Evolutionary conservation across 2,329 filamentous ascomycete species (phyloP), one percentile per base, ranked within the genome.

Genomic region (Penicillium palitans): DNA sequence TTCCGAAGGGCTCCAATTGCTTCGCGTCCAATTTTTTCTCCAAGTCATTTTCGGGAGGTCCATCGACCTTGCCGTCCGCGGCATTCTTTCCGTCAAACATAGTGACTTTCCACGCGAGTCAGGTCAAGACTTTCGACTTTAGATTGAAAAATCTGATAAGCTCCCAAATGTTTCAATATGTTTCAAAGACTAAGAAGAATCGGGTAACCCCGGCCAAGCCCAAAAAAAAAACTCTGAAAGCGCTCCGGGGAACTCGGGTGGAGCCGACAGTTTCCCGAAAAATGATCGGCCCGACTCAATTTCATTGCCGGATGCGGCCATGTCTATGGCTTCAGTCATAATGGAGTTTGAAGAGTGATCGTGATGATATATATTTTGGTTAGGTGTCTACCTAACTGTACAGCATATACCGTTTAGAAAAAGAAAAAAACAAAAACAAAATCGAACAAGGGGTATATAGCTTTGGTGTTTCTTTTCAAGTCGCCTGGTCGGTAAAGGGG

Each of bases 1-100:
- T 68, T 3, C 75, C 74, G 61, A 77, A 77, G 0, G 73, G 73
- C 56, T 77, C 75, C 58, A 67, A 25, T 21, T 66, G 53, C 42
- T 57, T 61, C 35, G 63, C 58, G 17, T 60, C 55, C 12, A 63
- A 52, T 21, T 61, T 56, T 44, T 66, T 65, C 21, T 67, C 62
- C 24, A 35, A 37, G 40, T 66, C 61, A 10, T 60, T 57, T 35
- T 62, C 40, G 39, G 60, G 48, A 8, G 56, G 41, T 17, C 58
- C 59, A 49, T 63, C 55, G n/a, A 49, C 33, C 21, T 63, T 61
- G 8, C 40, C 57, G 10, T 62, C 57, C 8, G 47, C 59, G 19
- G 41, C 62, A 52, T 61, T 55, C 57, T 65, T 64, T 24, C 61
- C 56, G 52, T 66, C 62, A 37, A 47, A 60, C 62, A 65, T 67